Evolutionary conservation across 495 filamentous ascomycete genomes (phyloP), one percentile per base, ranked within the genome.

Genomic region (Neurospora tetraspora): DNA sequence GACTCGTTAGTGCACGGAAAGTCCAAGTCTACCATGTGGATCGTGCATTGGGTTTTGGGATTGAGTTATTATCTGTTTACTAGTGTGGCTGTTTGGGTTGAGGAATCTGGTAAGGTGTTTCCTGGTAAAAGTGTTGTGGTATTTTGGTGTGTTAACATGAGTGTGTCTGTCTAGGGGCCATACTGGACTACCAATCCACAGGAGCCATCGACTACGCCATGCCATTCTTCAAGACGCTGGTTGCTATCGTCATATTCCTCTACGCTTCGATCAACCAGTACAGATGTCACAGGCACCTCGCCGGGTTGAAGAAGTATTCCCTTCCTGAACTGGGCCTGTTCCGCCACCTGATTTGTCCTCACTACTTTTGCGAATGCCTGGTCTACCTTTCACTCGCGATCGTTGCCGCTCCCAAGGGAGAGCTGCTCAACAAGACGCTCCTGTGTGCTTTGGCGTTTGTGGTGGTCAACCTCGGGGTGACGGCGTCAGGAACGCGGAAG

Each of bases 361-460:
- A 98, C 82, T 99, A 98, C 80, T 91, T 90, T 1, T 91, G 91
- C 68, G 96, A 98, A 79, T 94, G 93, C 77, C 69, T 92, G 3
- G 89, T 97, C 72, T 98, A 98, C 77, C 74, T 94, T 37, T 88
- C 90, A n/a, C 80, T 98, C 73, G 87, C 93, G 2, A 76, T 97
- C 31, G 76, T 92, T 16, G 90, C 90, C 45, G 93, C 94, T 5
- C 94, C 94, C 0, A 76, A 83, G 69, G 85, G 83, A 7, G 73
- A 79, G 37, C 73, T 86, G 72, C 76, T 92, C 37, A 98, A 98
- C 80, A 88, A 83, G 77, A 96, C 95, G 2, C 77, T 98, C 69
- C 74, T 90, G 34, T 85, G 88, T 39, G 93, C 87, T 10, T 69
- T 91, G 59, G 70, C 88, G 9, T 97, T 98, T 79, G 93, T 97